Evolutionary conservation across 768 basidiomycete genomes (phyloP).

Genomic region (Neoboletus brunneissimus): DNA sequence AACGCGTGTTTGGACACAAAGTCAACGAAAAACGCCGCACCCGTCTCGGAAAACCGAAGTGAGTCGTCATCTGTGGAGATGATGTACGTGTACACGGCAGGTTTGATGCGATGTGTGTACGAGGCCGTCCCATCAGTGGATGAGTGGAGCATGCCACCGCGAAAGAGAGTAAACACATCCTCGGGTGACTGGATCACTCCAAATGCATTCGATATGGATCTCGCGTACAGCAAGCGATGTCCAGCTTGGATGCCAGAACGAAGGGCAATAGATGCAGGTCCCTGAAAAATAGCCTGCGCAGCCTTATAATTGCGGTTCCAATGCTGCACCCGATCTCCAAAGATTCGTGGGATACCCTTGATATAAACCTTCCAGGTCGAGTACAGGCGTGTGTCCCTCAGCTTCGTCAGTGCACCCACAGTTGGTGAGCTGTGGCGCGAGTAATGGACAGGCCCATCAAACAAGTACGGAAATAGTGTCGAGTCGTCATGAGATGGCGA

Average conservation of each 20-base stretch:
- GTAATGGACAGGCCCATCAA: constrained; percentile 72
- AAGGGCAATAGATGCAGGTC: constrained; percentile 59
- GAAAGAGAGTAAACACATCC: constrained; percentile 52
- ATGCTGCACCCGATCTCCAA: constrained; percentile 55
- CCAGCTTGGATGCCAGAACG: constrained; percentile 69
- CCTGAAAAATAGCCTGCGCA: constrained; percentile 67
- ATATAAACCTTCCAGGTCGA: constrained; percentile 78
- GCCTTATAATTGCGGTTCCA: constrained; percentile 71
- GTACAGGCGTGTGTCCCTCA: constrained; percentile 62
- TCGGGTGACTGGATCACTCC: constrained; percentile 51
- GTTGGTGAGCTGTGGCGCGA: constrained; percentile 71
- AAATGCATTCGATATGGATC: constrained; percentile 58
- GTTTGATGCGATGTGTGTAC: constrained; percentile 57
- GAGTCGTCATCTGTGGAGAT: constrained; percentile 73
- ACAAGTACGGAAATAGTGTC: constrained; percentile 51
- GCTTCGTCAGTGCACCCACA: constrained; percentile 59
- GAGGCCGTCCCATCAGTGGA: constrained; percentile 12
- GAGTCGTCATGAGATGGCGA: constrained; percentile 44
- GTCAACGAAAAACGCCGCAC: constrained; percentile 83
- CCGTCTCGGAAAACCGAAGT: constrained; percentile 82
- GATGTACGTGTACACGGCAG: constrained; percentile 84
- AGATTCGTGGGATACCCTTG: constrained; percentile 55
- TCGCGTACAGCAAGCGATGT: constrained; percentile 72
- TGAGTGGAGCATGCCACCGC: constrained; percentile 35
- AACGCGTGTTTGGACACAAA: constrained; percentile 86